Evolutionary conservation across 352 stramenopile genomes (phyloP).

Genomic region (Phytophthora ohioensis): DNA sequence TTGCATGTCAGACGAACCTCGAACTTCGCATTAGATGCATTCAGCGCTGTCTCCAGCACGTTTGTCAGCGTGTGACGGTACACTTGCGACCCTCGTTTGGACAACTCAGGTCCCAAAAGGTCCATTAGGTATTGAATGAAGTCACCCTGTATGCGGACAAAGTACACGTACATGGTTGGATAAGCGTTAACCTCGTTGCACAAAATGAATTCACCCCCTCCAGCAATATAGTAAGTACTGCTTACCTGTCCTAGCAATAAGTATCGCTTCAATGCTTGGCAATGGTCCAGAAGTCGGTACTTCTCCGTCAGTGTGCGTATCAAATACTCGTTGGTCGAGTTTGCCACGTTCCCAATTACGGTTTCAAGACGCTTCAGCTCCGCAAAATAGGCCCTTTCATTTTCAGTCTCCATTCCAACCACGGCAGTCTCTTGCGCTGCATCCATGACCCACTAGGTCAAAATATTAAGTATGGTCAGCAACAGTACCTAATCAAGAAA

Average conservation of each 20-base stretch:
- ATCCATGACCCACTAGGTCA: constrained; percentile 79
- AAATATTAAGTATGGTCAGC: constrained; percentile 8
- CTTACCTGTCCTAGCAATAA: constrained; percentile 96
- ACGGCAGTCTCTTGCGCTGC: constrained; percentile 49
- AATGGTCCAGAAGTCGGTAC: constrained; percentile 95
- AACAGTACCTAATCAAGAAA: neutral
- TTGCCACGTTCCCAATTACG: constrained; percentile 84
- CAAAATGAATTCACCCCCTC: neutral
- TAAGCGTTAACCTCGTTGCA: neutral
- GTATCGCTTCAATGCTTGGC: constrained; percentile 97
- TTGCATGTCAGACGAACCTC: constrained; percentile 64
- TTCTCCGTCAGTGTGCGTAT: constrained; percentile 94
- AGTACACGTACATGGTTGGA: neutral
- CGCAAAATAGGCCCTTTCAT: constrained; percentile 73
- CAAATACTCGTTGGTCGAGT: constrained; percentile 89
- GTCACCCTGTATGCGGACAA: constrained; percentile 79
- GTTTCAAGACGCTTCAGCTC: constrained; percentile 74
- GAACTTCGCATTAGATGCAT: constrained; percentile 96
- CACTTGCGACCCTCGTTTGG: constrained; percentile 90
- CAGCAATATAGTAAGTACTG: neutral
- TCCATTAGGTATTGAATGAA: constrained; percentile 98
- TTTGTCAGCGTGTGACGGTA: constrained; percentile 96
- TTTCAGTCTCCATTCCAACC: constrained; percentile 58
- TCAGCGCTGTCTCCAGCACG: constrained; percentile 95
- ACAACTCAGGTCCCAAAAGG: constrained; percentile 90